These are phyloP conservation scores for Bidens hawaiensis DNA, from an alignment of 140 eudicot species.

Conservation along the genomic window DNA sequence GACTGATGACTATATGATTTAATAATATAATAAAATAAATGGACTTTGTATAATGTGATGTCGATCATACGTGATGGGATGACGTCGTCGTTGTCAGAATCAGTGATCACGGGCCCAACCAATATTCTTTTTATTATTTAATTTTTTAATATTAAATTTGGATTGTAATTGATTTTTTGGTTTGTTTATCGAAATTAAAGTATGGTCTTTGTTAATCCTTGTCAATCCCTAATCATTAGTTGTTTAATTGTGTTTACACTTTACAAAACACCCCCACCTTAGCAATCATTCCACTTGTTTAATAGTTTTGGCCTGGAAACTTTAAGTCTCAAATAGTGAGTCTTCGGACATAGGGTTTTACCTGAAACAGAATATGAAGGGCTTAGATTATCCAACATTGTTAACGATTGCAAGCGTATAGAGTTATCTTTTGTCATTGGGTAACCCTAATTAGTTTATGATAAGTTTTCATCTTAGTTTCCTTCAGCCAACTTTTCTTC, in stretches of 20 bases:
- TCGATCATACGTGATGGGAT: not conserved
- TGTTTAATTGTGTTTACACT: not conserved
- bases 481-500: too few relatives aligned
- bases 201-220: not conserved
- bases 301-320: not conserved
- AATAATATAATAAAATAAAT: not conserved
- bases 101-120: not conserved
- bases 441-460: too few relatives aligned
- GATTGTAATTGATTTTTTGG: not conserved
- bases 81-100: slow-evolving; percentile 8
- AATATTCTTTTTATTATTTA: not conserved
- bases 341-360: too few relatives aligned
- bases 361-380: too few relatives aligned
- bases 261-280: too few relatives aligned
- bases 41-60: slow-evolving; percentile 8
- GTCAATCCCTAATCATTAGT: not conserved
- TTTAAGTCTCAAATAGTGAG: too few relatives aligned
- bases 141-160: not conserved
- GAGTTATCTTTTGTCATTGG: too few relatives aligned
- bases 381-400: too few relatives aligned
- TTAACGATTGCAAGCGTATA: too few relatives aligned
- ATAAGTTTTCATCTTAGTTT: too few relatives aligned
- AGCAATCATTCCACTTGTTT: too few relatives aligned
- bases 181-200: not conserved
- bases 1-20: not conserved